Evolutionary conservation across 345 rosid species (phyloP).

Genomic region (Firmiana major): DNA sequence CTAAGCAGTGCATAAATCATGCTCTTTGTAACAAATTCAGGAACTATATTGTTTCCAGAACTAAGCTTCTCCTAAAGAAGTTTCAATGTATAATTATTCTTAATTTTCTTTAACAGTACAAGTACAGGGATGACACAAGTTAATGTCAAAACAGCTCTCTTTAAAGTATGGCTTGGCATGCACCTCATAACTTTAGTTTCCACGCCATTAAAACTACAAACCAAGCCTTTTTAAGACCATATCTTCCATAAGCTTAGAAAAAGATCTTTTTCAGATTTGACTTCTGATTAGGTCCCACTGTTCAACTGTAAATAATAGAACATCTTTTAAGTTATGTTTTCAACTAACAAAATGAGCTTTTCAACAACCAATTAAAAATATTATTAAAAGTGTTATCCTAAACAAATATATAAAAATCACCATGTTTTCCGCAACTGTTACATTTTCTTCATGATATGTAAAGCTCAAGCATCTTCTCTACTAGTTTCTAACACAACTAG

Average conservation of each 20-base stretch:
- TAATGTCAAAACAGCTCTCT: not conserved
- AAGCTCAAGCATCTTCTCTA: not conserved
- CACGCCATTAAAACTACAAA: not conserved
- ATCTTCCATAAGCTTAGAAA: not conserved
- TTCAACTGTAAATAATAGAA: not conserved
- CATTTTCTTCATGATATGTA: constrained; percentile 1
- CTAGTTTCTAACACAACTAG: not conserved
- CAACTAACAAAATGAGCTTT: not conserved
- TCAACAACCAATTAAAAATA: not conserved
- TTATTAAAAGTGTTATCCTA: not conserved
- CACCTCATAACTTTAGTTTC: not conserved
- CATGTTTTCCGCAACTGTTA: not conserved
- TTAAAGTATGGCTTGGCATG: not conserved
- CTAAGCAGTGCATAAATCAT: not conserved
- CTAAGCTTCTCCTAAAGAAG: not conserved
- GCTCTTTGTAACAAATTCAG: not conserved
- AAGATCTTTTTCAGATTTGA: not conserved
- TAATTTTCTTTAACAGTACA: not conserved
- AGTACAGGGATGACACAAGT: not conserved
- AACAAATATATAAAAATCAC: not conserved
- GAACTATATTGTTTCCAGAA: not conserved
- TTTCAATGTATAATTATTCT: not conserved
- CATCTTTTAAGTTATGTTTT: too few species aligned
- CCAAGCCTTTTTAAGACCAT: not conserved
- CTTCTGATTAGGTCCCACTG: not conserved